Percentiles rank a stretch among this genome's conserved stretches.
Evolutionary conservation across 1,284 basidiomycete species (phyloP).

Genomic region (Trametes pubescens): DNA sequence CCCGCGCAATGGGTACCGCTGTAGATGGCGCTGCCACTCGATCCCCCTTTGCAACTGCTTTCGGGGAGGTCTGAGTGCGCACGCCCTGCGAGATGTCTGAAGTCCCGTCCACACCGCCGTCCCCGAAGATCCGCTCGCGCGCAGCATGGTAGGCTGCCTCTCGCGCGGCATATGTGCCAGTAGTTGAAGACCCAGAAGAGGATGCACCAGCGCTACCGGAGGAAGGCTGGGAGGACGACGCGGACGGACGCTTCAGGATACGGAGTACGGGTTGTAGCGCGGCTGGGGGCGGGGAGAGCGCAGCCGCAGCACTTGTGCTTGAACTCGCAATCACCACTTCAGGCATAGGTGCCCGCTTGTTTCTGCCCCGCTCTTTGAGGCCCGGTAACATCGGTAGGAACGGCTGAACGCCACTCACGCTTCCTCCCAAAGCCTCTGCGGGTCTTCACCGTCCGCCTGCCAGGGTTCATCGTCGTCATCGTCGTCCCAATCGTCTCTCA

Average conservation of each 20-base stretch:
- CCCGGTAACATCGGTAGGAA: neutral
- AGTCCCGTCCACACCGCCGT: neutral
- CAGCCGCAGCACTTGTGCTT: conserved; percentile 32
- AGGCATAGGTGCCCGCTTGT: conserved; percentile 55
- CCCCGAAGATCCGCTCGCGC: conserved; percentile 48
- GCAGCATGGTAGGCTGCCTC: conserved; percentile 51
- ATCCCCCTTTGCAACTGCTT: neutral
- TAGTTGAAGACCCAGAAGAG: neutral
- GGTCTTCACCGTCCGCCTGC: conserved; percentile 43
- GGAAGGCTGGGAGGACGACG: conserved; percentile 25
- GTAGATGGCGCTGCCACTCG: neutral
- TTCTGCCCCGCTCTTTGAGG: conserved; percentile 41
- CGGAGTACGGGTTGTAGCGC: conserved; percentile 48
- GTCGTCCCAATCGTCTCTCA: conserved; percentile 56
- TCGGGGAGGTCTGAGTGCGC: neutral
- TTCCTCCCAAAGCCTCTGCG: conserved; percentile 51
- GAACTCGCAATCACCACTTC: conserved; percentile 50
- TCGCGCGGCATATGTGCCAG: conserved; percentile 41
- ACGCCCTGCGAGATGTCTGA: neutral
- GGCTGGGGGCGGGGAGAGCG: conserved; percentile 43
- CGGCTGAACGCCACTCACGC: conserved; percentile 47
- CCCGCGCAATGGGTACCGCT: conserved; percentile 23
- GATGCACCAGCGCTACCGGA: neutral
- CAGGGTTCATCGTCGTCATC: conserved; percentile 53
- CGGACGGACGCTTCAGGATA: conserved; percentile 48